These are phyloP conservation scores for Annulohypoxylon stygium DNA, from an alignment of 495 filamentous ascomycete species.

Conservation along the genomic window DNA sequence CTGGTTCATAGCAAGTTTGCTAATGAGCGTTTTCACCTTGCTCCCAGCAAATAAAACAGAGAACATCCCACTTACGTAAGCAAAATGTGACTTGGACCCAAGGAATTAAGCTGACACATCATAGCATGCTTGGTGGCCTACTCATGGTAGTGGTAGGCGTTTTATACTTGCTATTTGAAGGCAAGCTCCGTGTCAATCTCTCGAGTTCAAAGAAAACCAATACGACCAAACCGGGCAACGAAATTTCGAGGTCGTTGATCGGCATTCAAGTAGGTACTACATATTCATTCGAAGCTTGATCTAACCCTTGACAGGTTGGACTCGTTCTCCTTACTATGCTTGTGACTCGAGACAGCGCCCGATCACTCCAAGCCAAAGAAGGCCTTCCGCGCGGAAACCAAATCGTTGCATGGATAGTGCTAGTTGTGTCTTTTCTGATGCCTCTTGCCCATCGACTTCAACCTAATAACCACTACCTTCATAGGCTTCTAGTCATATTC, in stretches of 20 bases:
- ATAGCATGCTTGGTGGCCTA: slow-evolving; percentile 78
- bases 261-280: slow-evolving; percentile 56
- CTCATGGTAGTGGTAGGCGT: slow-evolving; percentile 85
- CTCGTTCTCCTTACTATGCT: slow-evolving; percentile 85
- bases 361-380: slow-evolving; percentile 84
- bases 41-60: slow-evolving; percentile 90
- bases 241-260: slow-evolving; percentile 57
- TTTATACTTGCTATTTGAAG: slow-evolving; percentile 85
- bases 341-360: slow-evolving; percentile 84
- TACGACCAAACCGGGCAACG: slow-evolving; percentile 42
- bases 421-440: slow-evolving; percentile 84
- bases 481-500: slow-evolving; percentile 90
- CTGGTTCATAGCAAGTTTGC: slow-evolving; percentile 80
- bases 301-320: slow-evolving; percentile 69
- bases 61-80: slow-evolving; percentile 81
- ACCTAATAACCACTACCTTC: slow-evolving; percentile 89
- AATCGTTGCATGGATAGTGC: slow-evolving; percentile 83
- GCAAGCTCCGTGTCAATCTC: slow-evolving; percentile 69
- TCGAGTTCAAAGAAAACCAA: slow-evolving; percentile 46
- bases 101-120: slow-evolving; percentile 47
- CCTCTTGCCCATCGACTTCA: slow-evolving; percentile 85
- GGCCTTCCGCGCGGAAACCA: slow-evolving; percentile 94
- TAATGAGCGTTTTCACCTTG: slow-evolving; percentile 93
- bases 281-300: slow-evolving; percentile 27
- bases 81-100: slow-evolving; percentile 18